phyloP scores from a whole-genome alignment of 2,329 filamentous ascomycete species.

The Laburnicola sp. region DNA sequence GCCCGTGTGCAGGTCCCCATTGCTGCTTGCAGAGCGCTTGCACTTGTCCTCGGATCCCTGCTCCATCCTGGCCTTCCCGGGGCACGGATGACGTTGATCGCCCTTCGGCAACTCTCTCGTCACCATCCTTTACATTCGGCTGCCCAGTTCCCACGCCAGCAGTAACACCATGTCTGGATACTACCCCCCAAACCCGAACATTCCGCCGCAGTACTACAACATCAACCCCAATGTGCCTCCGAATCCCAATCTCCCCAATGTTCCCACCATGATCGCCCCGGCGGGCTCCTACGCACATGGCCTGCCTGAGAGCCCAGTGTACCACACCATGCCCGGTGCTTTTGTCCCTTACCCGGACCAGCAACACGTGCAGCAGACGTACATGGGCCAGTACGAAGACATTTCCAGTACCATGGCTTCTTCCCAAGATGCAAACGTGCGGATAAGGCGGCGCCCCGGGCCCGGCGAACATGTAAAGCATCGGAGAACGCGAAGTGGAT shows the following conservation, averaged over 20 bases:
- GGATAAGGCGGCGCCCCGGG: slow-evolving; percentile 35
- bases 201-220: slow-evolving; percentile 44
- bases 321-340: slow-evolving; percentile 33
- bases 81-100: slow-evolving; percentile 45
- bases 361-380: slow-evolving; percentile 36
- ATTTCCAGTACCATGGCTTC: slow-evolving; percentile 29
- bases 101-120: slow-evolving; percentile 30
- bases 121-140: slow-evolving; percentile 28
- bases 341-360: slow-evolving; percentile 39
- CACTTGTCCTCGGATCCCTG: slow-evolving; percentile 43
- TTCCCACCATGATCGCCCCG: slow-evolving; percentile 33
- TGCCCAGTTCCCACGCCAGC: slow-evolving; percentile 18
- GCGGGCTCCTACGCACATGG: slow-evolving; percentile 34
- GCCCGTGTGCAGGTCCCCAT: slow-evolving; percentile 31
- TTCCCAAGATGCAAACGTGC: slow-evolving; percentile 31
- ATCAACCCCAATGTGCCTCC: slow-evolving; percentile 33
- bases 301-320: slow-evolving; percentile 37
- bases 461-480: slow-evolving; percentile 79
- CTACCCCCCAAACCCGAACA: slow-evolving; percentile 38
- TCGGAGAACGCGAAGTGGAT: slow-evolving; percentile 88
- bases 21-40: slow-evolving; percentile 26
- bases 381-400: slow-evolving; percentile 44
- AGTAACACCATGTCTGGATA: slow-evolving; percentile 43
- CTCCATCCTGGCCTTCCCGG: slow-evolving; percentile 23
- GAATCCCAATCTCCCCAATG: slow-evolving; percentile 29